Evolutionary conservation across 2,329 filamentous ascomycete species (phyloP), one percentile per base, ranked within the genome.

Genomic region (Trichoderma breve): DNA sequence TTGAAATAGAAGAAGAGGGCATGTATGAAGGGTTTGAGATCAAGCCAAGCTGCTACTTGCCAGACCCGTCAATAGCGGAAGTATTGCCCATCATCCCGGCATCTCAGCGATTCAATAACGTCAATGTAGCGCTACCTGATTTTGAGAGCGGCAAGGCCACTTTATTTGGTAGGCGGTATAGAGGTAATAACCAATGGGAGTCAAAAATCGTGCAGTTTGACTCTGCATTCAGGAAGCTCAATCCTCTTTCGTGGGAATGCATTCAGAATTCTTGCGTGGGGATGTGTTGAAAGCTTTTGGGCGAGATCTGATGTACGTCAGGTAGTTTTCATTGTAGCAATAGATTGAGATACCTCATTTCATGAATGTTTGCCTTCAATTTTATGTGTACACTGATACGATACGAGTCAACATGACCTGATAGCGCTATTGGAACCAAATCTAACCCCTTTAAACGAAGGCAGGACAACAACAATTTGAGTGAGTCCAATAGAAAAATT

Each of bases 1-100:
- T 77, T 21, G 65, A 26, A 5, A 21, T 72, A 18, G 72, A 73
- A 55, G 72, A 73, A 32, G 62, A 63, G 4, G 53, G 30, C 6
- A 47, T 71, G 7, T 72, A 64, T 32, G 30, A 72, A 7, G 66
- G 67, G 14, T 9, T 64, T 15, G 28, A 72, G 4, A 57, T 72
- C 4, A n/a, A 15, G 28, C 66, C 71, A 36, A 47, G 51, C 24
- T 58, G 14, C n/a, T 61, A 58, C 36, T n/a, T 70, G 32, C 60
- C 60, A 34, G 47, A 64, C n/a, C 11, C 66, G 21, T 21, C 57
- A 11, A 21, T 30, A 12, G 60, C 30, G 30, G 60, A 36, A 15
- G 32, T 51, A 14, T 28, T 72, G 15, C 71, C 71, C 1, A 32
- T 30, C 34, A n/a, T 72, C 7, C 71, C 66, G 14, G 34, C 51